These are phyloP conservation scores for Echium plantagineum DNA, from an alignment of 257 asterid genomes.

Conservation along the genomic window DNA sequence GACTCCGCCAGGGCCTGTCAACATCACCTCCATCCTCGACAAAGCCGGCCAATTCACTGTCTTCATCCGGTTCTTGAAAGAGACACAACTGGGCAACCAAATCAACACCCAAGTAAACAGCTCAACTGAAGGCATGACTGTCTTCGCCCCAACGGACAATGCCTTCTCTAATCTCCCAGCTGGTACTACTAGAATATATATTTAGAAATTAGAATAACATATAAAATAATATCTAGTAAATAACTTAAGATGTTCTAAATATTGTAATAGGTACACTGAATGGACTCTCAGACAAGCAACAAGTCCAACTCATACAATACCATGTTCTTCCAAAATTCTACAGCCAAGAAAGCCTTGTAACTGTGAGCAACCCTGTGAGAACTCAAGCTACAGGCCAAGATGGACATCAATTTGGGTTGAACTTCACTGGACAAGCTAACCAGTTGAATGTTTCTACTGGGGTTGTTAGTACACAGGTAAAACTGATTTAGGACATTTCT, in stretches of 20 bases:
- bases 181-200: no score
- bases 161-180: conserved; percentile 72
- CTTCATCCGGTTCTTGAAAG: conserved; percentile 45
- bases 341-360: conserved; percentile 25
- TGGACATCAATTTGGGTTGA: conserved; percentile 37
- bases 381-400: conserved; percentile 67
- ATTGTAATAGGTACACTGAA: conserved; percentile 71
- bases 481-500: no score
- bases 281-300: conserved; percentile 46
- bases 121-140: conserved; percentile 66
- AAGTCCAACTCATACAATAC: conserved; percentile 54
- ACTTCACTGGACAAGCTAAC: conserved; percentile 16
- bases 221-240: no score
- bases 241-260: no score
- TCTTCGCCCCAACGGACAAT: conserved; percentile 75
- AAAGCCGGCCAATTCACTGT: conserved; percentile 37
- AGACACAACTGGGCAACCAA: conserved; percentile 44
- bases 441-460: conserved; percentile 58
- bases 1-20: conserved; percentile 47
- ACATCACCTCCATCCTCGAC: conserved; percentile 52
- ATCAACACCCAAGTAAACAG: conserved; percentile 72
- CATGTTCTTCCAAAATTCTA: conserved; percentile 63
- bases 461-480: conserved; percentile 26
- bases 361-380: conserved; percentile 82
- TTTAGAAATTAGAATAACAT: no score